Evolutionary conservation across 345 rosid genomes (phyloP).

Genomic region (Linum usitatissimum): DNA sequence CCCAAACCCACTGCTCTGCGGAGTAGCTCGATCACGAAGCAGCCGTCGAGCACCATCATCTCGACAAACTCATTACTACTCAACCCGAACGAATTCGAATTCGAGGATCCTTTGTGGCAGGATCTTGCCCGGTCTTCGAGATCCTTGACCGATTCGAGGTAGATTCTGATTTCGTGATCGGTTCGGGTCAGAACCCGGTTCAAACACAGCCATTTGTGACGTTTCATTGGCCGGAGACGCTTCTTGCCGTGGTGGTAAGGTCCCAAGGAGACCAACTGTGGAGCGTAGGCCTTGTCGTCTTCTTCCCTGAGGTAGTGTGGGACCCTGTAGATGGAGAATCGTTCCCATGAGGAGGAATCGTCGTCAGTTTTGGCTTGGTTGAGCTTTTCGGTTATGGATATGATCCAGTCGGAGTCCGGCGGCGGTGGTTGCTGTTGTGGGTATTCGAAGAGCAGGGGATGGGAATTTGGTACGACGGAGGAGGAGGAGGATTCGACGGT

Average conservation of each 20-base stretch:
- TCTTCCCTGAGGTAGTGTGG: conserved; percentile 51
- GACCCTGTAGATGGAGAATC: conserved; percentile 41
- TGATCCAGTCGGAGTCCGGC: conserved; percentile 51
- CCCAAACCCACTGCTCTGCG: conserved; percentile 58
- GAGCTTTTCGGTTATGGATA: conserved; percentile 52
- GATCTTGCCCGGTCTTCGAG: conserved; percentile 58
- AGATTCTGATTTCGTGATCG: conserved; percentile 37
- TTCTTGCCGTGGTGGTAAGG: conserved; percentile 73
- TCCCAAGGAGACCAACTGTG: conserved; percentile 70
- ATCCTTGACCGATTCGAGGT: conserved; percentile 50
- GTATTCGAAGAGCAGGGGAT: conserved; percentile 14
- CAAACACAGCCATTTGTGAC: conserved; percentile 78
- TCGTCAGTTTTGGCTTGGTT: conserved; percentile 58
- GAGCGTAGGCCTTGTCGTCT: conserved; percentile 67
- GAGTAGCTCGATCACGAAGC: conserved; percentile 71
- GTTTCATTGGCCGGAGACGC: conserved; percentile 61
- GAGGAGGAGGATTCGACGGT: conserved; percentile 43
- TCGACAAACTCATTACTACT: conserved; percentile 66
- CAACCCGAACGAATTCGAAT: too few relatives aligned
- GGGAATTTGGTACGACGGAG: conserved; percentile 15
- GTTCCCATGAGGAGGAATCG: conserved; percentile 46
- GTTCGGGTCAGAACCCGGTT: conserved; percentile 51
- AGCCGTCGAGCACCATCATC: conserved; percentile 84
- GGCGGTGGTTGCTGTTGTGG: conserved; percentile 17
- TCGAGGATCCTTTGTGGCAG: conserved; percentile 46